Evolutionary conservation across 176 grass and related monocot species (phyloP).

Genomic region (Carex cristatella): DNA sequence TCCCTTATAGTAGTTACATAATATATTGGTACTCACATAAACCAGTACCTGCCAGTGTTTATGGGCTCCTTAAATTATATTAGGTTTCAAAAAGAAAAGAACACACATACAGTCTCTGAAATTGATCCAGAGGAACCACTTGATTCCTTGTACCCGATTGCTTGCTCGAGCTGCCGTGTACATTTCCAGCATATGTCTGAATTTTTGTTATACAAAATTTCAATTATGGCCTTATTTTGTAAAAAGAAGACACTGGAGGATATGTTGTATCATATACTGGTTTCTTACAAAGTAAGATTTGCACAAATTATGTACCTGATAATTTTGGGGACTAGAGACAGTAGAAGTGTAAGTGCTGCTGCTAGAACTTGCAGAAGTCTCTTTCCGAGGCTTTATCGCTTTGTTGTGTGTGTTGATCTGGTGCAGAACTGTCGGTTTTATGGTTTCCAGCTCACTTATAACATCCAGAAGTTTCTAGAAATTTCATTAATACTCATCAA

Average conservation of each 20-base stretch:
- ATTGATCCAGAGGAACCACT: slow-evolving; percentile 25
- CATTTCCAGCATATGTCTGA: slow-evolving; percentile 23
- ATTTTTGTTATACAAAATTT: slow-evolving; percentile 1
- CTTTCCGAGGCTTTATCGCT: slow-evolving; percentile 29
- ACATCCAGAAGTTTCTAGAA: slow-evolving; percentile 82
- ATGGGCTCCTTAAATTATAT: background rate
- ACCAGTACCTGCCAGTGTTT: background rate
- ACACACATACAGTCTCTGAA: slow-evolving; percentile 19
- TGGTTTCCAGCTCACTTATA: slow-evolving; percentile 76
- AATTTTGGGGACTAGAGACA: slow-evolving; percentile 33
- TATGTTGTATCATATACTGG: background rate
- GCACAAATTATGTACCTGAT: slow-evolving; percentile 47
- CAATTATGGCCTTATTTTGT: background rate
- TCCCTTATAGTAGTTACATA: background rate
- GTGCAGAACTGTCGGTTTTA: slow-evolving; percentile 75
- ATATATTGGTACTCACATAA: background rate
- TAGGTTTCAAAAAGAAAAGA: background rate
- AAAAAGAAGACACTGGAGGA: background rate
- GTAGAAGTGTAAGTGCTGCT: slow-evolving; percentile 28
- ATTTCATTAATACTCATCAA: slow-evolving; percentile 6
- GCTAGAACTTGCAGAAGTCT: slow-evolving; percentile 35
- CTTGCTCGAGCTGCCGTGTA: slow-evolving; percentile 19
- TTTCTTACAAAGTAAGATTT: slow-evolving; percentile 22
- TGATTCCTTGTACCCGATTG: slow-evolving; percentile 22
- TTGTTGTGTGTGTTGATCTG: slow-evolving; percentile 57